Conservation (phyloP, 2,329 filamentous ascomycete genomes). For the Calonectria crousiana region DNA sequence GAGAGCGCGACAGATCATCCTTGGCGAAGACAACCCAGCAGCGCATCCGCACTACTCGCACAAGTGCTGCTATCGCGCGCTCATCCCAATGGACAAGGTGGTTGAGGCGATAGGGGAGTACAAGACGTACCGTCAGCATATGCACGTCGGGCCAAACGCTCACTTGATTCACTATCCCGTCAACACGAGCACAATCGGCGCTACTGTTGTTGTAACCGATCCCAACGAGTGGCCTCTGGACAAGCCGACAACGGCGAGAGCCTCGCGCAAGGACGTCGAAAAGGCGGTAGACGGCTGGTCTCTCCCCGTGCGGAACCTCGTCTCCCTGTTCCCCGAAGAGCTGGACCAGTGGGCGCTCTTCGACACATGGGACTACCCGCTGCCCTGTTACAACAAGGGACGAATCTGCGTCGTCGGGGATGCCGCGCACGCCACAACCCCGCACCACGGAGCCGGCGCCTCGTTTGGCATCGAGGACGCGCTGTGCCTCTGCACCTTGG, state of each 20-base stretch:
- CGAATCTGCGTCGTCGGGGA: not conserved
- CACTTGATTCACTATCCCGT: not conserved
- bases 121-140: not conserved
- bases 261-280: not conserved
- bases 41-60: not conserved
- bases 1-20: not conserved
- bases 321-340: not conserved
- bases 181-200: not conserved
- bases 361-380: not conserved
- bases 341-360: not conserved
- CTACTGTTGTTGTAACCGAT: not conserved
- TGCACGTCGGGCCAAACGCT: not conserved
- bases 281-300: not conserved
- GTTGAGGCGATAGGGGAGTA: not conserved
- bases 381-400: not conserved
- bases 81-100: not conserved
- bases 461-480: not conserved
- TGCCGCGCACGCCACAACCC: not conserved
- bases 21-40: not conserved
- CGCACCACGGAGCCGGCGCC: not conserved
- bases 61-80: not conserved
- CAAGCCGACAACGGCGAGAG: not conserved
- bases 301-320: not conserved
- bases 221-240: not conserved
- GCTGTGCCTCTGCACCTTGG: not conserved